Evolutionary conservation across 129 eudicot genomes (phyloP).

Genomic region (Arctium minus): DNA sequence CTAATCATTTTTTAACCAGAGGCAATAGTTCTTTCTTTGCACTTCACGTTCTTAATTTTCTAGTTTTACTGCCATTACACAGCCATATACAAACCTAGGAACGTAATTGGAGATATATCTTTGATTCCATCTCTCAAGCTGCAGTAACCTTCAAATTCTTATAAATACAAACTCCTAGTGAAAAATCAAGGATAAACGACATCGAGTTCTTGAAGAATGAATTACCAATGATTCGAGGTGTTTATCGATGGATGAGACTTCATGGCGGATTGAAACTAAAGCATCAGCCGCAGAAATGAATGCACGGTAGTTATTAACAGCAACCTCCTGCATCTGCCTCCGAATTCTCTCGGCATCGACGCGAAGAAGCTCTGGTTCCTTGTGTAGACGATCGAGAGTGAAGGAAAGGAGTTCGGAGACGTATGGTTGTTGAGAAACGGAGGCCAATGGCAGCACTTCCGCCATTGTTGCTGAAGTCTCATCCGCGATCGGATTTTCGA

Average conservation of each 20-base stretch:
- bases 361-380: constrained; percentile 96
- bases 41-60: neutral
- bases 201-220: constrained; percentile 4
- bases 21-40: neutral
- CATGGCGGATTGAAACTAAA: constrained; percentile 61
- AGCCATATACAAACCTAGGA: constrained; percentile 7
- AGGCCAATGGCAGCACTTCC: constrained; percentile 74
- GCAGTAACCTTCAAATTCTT: neutral
- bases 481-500: constrained; percentile 29
- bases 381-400: constrained; percentile 97
- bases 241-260: constrained; percentile 78
- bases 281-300: constrained; percentile 97
- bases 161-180: neutral
- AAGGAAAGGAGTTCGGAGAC: constrained; percentile 97
- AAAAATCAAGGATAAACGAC: neutral
- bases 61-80: constrained; percentile 7
- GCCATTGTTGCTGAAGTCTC: constrained; percentile 40
- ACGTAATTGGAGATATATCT: neutral
- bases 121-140: neutral
- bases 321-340: constrained; percentile 99
- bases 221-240: constrained; percentile 86
- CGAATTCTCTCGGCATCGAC: constrained; percentile 96
- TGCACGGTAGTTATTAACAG: constrained; percentile 89
- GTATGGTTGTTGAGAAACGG: constrained; percentile 89
- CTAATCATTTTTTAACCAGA: neutral